Evolutionary conservation across 345 rosid genomes (phyloP), one percentile per base, ranked within the genome.

Genomic region (Punica granatum): DNA sequence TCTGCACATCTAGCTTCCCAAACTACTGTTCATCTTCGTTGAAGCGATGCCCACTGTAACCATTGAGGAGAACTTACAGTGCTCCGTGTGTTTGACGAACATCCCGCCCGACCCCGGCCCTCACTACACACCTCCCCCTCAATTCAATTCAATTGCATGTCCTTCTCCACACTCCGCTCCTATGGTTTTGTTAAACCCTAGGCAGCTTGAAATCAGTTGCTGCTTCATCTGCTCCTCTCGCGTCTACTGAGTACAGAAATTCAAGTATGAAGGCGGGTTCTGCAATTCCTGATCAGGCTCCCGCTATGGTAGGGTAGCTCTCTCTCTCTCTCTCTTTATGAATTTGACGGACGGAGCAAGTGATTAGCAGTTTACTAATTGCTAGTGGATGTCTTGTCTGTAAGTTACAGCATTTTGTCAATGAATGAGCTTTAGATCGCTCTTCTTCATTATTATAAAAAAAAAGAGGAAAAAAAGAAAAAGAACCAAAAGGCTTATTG

Each of bases 271-370:
- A 94, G 77, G 99, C 99, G 4, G 99, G 99, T 73, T 81, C 89
- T 1, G 99, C 99, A 0, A 81, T 89, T 63, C 99, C 99, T 43
- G 99, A 94, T 70, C 99, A 94, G 30, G 78, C 91, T 72, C 99
- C 99, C 4, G 82, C 88, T 43, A 79, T 89, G 88, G 96, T 89
- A 81, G 67, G 51, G 25, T 14, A 59, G 3, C 48, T 37, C 12
- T 58, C 48, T 21, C 28, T 51, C 9, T 51, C 8, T 9, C 23
- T 2, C 3, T 46, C 0, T 14, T 19, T 46, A 2, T 43, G 5
- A 18, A 14, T 43, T 43, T 43, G 48, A 43, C n/a, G n/a, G n/a
- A n/a, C n/a, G 3, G 16, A 43, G 48, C 1, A 43, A 43, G 15
- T 1, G 16, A 43, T 43, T 11, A 43, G n/a, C n/a, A n/a, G n/a